Percentiles rank a stretch among this genome's conserved stretches.
These are phyloP conservation scores for Melanopsichium pennsylvanicum DNA, from an alignment of 1,284 basidiomycete species.

Conservation along the genomic window DNA sequence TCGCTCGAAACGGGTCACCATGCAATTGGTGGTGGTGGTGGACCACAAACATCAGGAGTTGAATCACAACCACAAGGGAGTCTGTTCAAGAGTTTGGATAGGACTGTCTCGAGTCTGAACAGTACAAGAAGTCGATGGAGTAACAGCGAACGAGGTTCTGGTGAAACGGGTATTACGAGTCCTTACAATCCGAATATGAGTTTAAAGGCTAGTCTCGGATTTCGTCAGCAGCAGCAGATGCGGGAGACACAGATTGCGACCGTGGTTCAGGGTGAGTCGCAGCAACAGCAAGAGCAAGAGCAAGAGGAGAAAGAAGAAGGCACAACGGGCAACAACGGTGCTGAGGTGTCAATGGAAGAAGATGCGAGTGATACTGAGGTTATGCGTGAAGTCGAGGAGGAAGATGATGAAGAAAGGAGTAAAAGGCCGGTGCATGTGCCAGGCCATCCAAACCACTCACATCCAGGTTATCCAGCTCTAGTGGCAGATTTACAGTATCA, in stretches of 20 bases:
- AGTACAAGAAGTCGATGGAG: slow-evolving; percentile 35
- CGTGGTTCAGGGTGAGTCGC: no score
- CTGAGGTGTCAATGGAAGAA: no score
- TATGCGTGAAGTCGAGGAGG: background rate
- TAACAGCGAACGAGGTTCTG: slow-evolving; percentile 10
- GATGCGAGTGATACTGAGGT: no score
- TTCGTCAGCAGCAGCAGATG: slow-evolving; percentile 28
- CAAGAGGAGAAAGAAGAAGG: background rate
- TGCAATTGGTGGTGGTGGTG: background rate
- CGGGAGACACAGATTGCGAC: no score
- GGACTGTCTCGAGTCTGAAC: slow-evolving; percentile 39
- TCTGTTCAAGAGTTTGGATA: slow-evolving; percentile 36
- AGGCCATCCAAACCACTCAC: slow-evolving; percentile 44
- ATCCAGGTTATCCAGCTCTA: slow-evolving; percentile 49
- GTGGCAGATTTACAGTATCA: slow-evolving; percentile 56
- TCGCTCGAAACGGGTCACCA: slow-evolving; percentile 3
- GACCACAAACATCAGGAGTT: slow-evolving; percentile 5
- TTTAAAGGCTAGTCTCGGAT: slow-evolving; percentile 23
- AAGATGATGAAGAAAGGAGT: background rate
- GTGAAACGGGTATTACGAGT: slow-evolving; percentile 28
- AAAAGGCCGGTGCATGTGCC: slow-evolving; percentile 23
- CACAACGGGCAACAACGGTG: no score
- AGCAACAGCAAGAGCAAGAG: background rate
- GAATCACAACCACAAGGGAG: background rate
- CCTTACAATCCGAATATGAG: slow-evolving; percentile 44